A percentile compares a stretch with the other conserved stretches of the same genome.
Conservation (phyloP, 495 filamentous ascomycete species). For the Haplographium delicatum region DNA sequence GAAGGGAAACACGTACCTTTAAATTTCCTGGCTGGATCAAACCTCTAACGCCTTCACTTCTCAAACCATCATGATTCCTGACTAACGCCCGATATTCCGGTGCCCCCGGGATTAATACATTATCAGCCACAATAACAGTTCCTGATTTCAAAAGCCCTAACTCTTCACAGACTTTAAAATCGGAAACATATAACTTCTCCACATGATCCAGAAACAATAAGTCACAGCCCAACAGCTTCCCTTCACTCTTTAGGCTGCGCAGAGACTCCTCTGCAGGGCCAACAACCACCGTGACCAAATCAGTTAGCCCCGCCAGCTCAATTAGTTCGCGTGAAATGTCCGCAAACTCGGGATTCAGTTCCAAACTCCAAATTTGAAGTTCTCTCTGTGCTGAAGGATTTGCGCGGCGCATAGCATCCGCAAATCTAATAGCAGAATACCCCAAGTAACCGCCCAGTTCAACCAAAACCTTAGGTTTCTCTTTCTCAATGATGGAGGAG, state of each 20-base stretch:
- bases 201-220: constrained; percentile 70
- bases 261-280: constrained; percentile 57
- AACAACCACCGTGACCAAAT: constrained; percentile 62
- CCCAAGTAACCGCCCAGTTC: constrained; percentile 80
- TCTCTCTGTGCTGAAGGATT: constrained; percentile 33
- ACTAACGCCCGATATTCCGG: constrained; percentile 13
- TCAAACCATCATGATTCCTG: neutral
- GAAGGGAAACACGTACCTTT: neutral
- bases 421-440: constrained; percentile 71
- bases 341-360: constrained; percentile 61
- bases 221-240: constrained; percentile 50
- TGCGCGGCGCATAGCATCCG: constrained; percentile 49
- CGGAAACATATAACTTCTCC: constrained; percentile 61
- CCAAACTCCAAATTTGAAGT: constrained; percentile 60
- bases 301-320: constrained; percentile 61
- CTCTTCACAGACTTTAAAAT: constrained; percentile 67
- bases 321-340: constrained; percentile 56
- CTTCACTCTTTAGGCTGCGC: constrained; percentile 44
- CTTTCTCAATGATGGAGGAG: constrained; percentile 52
- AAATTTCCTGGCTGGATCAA: constrained; percentile 8
- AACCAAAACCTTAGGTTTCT: constrained; percentile 62
- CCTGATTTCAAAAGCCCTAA: constrained; percentile 55
- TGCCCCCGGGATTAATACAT: constrained; percentile 33
- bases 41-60: constrained; percentile 10
- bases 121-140: constrained; percentile 65